These are phyloP conservation scores for Colletotrichum sidae DNA, from an alignment of 2,329 filamentous ascomycete genomes.

Conservation along the genomic window DNA sequence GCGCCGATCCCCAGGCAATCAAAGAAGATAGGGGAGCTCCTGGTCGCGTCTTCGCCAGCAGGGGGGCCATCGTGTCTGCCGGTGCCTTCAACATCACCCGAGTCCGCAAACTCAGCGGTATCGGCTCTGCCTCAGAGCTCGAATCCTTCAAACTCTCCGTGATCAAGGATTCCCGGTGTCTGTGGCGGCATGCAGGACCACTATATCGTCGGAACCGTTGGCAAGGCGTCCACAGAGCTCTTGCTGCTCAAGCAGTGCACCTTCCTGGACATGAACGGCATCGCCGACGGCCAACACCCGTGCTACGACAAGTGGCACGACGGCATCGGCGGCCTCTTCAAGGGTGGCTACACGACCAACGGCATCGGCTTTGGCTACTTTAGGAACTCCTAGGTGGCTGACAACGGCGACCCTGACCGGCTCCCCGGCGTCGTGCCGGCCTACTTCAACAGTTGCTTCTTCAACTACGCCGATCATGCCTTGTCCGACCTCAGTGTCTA, in stretches of 20 bases:
- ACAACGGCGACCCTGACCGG: constrained; percentile 59
- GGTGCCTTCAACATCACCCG: constrained; percentile 64
- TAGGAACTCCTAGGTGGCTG: constrained; percentile 49
- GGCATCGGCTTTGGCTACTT: constrained; percentile 65
- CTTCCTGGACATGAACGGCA: constrained; percentile 42
- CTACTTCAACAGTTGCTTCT: constrained; percentile 67
- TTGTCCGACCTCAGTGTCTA: constrained; percentile 54
- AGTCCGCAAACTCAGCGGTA: constrained; percentile 63
- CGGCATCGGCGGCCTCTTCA: constrained; percentile 42
- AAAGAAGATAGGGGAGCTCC: constrained; percentile 23
- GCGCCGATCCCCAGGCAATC: constrained; percentile 52
- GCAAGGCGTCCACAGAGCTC: constrained; percentile 41
- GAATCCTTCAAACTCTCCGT: constrained; percentile 56
- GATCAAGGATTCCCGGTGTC: constrained; percentile 60
- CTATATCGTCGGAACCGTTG: constrained; percentile 46
- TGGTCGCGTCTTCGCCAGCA: constrained; percentile 43
- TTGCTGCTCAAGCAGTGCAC: constrained; percentile 46
- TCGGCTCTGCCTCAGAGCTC: constrained; percentile 57
- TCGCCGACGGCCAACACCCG: constrained; percentile 44
- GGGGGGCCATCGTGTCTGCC: constrained; percentile 61
- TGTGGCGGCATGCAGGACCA: constrained; percentile 62
- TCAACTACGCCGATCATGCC: constrained; percentile 60
- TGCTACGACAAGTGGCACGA: constrained; percentile 50
- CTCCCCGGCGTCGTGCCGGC: constrained; percentile 66
- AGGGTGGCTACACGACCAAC: constrained; percentile 54